A percentile compares a stretch with the other conserved stretches of the same genome.
These are phyloP conservation scores for Wickerhamiella australiensis DNA, from an alignment of 805 yeast species.

Conservation along the genomic window DNA sequence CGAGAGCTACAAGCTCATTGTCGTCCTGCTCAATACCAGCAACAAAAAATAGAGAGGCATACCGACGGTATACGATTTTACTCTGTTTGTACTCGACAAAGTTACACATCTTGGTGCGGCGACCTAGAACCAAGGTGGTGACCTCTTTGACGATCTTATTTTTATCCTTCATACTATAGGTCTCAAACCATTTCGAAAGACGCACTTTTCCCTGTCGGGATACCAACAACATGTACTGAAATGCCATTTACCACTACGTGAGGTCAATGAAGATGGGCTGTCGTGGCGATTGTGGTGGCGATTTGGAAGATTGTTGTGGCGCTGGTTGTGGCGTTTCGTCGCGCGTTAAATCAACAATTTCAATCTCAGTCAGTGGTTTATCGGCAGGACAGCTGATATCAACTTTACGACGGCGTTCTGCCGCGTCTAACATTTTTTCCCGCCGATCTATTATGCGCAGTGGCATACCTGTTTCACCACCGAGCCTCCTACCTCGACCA, in stretches of 20 bases:
- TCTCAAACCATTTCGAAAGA: slow-evolving; percentile 83
- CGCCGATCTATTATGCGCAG: slow-evolving; percentile 20
- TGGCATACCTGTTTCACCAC: background rate
- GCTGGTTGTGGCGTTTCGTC: background rate
- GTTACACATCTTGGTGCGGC: slow-evolving; percentile 92
- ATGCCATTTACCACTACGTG: slow-evolving; percentile 40
- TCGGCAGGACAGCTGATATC: slow-evolving; percentile 18
- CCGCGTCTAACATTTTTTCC: slow-evolving; percentile 45
- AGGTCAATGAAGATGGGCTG: slow-evolving; percentile 10
- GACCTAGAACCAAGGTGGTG: slow-evolving; percentile 67
- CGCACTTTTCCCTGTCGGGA: slow-evolving; percentile 95
- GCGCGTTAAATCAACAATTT: slow-evolving; percentile 9
- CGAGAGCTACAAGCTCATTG: slow-evolving; percentile 77
- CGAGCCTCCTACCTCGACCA: slow-evolving; percentile 6
- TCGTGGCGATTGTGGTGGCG: background rate
- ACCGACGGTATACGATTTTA: slow-evolving; percentile 80
- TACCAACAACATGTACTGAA: slow-evolving; percentile 66
- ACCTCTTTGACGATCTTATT: slow-evolving; percentile 72
- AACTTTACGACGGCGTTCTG: slow-evolving; percentile 39
- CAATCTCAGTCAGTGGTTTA: slow-evolving; percentile 4
- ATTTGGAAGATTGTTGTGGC: slow-evolving; percentile 1
- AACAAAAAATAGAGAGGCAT: slow-evolving; percentile 84
- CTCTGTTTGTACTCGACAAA: slow-evolving; percentile 74
- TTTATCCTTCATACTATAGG: slow-evolving; percentile 76
- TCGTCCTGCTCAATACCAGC: slow-evolving; percentile 74